phyloP scores from a whole-genome alignment of 2,329 filamentous ascomycete genomes.

The Arthrinium phaeospermum region DNA sequence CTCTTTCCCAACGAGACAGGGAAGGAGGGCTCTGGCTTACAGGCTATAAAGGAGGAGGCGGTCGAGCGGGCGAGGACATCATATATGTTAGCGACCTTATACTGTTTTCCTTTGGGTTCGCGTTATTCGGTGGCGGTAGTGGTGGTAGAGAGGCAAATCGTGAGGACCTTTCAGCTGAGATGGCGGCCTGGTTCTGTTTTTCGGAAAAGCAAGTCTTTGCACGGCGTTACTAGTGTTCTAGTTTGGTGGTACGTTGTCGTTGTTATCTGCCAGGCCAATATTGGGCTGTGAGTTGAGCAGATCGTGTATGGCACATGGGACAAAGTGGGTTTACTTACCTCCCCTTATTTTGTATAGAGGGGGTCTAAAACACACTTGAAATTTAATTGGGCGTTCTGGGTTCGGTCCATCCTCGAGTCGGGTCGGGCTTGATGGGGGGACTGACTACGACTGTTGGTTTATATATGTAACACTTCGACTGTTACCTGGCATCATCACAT shows the following conservation, averaged over 20 bases:
- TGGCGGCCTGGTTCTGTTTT: not conserved
- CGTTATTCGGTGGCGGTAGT: not conserved
- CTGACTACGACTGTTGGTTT: too few relatives aligned
- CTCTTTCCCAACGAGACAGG: not conserved
- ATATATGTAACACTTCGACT: not conserved
- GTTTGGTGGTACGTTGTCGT: not conserved
- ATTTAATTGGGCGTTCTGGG: not conserved
- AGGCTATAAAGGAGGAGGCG: not conserved
- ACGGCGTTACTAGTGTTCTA: conserved; percentile 4
- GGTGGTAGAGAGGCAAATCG: conserved; percentile 7
- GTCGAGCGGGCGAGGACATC: not conserved
- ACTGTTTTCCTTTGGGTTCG: not conserved
- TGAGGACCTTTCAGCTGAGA: not conserved
- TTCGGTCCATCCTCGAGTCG: not conserved
- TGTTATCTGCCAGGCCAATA: not conserved
- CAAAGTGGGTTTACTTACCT: not conserved
- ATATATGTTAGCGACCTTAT: not conserved
- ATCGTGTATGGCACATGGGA: not conserved
- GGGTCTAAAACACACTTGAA: not conserved
- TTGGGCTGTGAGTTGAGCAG: not conserved
- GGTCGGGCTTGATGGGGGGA: not conserved
- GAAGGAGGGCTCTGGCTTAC: not conserved
- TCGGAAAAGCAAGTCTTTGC: conserved; percentile 7
- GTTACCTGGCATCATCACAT: not conserved
- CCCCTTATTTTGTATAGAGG: not conserved